Evolutionary conservation across 441 rosid genomes (phyloP).

Genomic region (Populus tomentosa): DNA sequence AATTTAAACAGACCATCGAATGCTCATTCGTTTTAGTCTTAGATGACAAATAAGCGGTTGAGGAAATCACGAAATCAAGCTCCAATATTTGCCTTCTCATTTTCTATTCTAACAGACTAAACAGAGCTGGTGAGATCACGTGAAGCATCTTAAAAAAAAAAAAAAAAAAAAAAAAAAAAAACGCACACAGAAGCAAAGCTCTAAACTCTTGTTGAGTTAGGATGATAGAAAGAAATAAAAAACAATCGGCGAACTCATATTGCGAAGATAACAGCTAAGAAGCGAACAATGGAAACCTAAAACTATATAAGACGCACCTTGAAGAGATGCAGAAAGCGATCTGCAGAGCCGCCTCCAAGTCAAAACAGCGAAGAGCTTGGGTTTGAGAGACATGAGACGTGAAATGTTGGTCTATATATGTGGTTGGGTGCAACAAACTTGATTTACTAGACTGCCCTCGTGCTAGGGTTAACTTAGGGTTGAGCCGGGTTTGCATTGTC

Average conservation of each 20-base stretch:
- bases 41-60: not conserved
- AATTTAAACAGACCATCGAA: not conserved
- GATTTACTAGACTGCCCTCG: not conserved
- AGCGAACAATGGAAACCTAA: not conserved
- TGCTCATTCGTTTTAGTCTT: not conserved
- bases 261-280: not conserved
- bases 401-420: not conserved
- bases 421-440: not conserved
- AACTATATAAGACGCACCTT: not conserved
- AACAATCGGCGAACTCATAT: not conserved
- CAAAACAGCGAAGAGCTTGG: not conserved
- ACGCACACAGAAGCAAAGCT: not conserved
- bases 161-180: no score
- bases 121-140: not conserved
- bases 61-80: not conserved
- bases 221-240: not conserved
- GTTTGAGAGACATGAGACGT: not conserved
- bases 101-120: not conserved
- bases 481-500: not conserved
- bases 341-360: constrained; percentile 1
- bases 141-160: not conserved
- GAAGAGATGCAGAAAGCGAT: not conserved
- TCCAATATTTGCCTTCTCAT: not conserved
- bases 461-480: not conserved
- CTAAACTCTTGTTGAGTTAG: not conserved